Conservation (phyloP, 306 rosid species). For the Cucumis cinereus region DNA sequence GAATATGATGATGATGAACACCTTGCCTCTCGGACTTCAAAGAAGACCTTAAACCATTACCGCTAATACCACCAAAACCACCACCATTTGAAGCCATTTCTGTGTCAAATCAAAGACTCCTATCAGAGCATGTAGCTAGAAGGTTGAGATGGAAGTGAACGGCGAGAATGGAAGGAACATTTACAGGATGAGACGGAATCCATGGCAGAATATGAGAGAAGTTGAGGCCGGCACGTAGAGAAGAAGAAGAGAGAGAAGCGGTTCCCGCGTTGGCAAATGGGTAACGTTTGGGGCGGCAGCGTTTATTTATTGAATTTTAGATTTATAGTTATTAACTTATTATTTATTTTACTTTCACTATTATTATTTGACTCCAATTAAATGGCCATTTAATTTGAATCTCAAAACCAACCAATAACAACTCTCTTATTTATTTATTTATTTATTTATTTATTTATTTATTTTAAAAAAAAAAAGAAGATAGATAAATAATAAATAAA, state of each 20-base stretch:
- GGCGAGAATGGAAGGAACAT: background rate
- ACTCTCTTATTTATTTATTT: too few species aligned
- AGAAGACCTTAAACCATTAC: slow-evolving; percentile 9
- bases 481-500: too few species aligned
- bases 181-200: background rate
- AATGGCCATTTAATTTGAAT: background rate
- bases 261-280: slow-evolving; percentile 37
- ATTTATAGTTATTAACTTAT: background rate
- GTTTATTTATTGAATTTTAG: background rate
- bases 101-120: background rate
- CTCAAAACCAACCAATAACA: background rate
- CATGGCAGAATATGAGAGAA: background rate
- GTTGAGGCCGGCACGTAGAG: slow-evolving; percentile 39
- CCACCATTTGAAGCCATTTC: slow-evolving; percentile 18
- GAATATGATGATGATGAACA: slow-evolving; percentile 6
- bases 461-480: too few species aligned
- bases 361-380: background rate
- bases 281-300: slow-evolving; percentile 19
- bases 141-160: background rate
- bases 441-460: too few species aligned
- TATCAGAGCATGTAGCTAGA: background rate
- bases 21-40: slow-evolving; percentile 14
- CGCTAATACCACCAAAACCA: background rate
- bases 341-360: background rate
- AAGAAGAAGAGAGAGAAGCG: slow-evolving; percentile 10